Conservation (phyloP, 2,329 filamentous ascomycete genomes). For the Nannizziopsis barbatae region DNA sequence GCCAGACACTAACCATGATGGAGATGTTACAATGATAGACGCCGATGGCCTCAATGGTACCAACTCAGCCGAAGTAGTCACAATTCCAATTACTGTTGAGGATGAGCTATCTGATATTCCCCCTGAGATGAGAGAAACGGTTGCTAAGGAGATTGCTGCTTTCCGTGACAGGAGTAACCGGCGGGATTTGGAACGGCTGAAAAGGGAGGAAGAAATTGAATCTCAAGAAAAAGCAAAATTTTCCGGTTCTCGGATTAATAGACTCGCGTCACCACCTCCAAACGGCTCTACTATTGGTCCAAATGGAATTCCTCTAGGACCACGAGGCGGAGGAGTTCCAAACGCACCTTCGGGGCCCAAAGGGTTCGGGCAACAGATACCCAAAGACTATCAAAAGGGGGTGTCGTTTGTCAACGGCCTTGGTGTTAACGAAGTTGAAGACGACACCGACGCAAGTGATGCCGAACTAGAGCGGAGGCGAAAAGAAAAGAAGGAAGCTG, state of each 20-base stretch:
- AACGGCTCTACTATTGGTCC: constrained; percentile 50
- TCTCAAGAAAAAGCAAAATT: constrained; percentile 68
- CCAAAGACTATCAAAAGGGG: constrained; percentile 63
- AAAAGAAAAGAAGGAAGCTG: constrained; percentile 57
- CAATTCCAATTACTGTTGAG: constrained; percentile 74
- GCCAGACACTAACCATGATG: constrained; percentile 48
- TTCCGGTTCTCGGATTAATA: constrained; percentile 49
- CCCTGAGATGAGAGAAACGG: constrained; percentile 87
- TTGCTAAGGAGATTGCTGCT: constrained; percentile 84
- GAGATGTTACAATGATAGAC: constrained; percentile 60
- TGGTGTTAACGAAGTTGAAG: constrained; percentile 60
- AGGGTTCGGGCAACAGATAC: constrained; percentile 51
- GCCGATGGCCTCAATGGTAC: constrained; percentile 45
- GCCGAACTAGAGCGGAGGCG: constrained; percentile 68
- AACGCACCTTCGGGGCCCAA: constrained; percentile 67
- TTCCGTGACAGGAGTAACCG: constrained; percentile 87
- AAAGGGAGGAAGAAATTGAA: constrained; percentile 85
- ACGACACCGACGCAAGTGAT: constrained; percentile 79
- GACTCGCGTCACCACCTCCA: constrained; percentile 60
- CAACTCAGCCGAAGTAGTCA: constrained; percentile 67
- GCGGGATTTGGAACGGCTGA: constrained; percentile 75
- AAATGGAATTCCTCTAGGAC: constrained; percentile 68
- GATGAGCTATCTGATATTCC: constrained; percentile 94
- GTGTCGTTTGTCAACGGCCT: constrained; percentile 75
- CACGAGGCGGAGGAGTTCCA: constrained; percentile 53